Base-by-base conservation (phyloP, 1,284 basidiomycete genomes). In the Marasmius oreades region DNA sequence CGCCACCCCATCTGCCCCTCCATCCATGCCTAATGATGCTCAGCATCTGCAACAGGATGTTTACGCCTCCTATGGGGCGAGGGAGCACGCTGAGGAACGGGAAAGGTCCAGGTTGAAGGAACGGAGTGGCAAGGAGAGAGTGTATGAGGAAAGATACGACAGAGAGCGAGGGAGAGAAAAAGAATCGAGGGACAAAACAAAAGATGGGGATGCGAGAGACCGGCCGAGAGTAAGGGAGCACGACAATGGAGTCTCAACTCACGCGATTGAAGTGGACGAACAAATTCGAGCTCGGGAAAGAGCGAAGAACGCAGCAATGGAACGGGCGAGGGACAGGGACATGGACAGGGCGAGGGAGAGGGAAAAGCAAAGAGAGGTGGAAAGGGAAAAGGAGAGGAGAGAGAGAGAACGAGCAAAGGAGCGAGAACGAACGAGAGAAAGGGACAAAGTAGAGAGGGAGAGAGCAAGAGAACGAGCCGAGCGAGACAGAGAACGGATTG, bases 261-360 rank as follows among this genome's bases (percentile, higher is more conserved):
- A n/a, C n/a, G n/a, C n/a, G 57, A 60, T 14, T 55, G 62, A 57
- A 56, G 63, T 39, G 51, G 53, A 46, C 60, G 63, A 24, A 62
- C 61, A 23, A 47, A 50, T 16, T 46, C 63, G 48, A 55, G 62
- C 55, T 24, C 26, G 50, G 52, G 60, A 54, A 55, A 60, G 57
- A 26, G 60, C 55, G 18, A 55, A n/a, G 31, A 57, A 58, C 20
- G 45, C 23, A 22, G 62, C 59, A 12, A 56, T 53, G 31, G 43
- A 23, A 20, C 37, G 48, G 51, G 58, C 54, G 28, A 55, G 50
- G 34, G 57, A 59, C 8, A 44, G 55, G 45, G 60, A 57, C 18
- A 53, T 52, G 47, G 61, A 61, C n/a, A 58, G 34, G 52, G 56
- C 47, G 51, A 45, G 11, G 26, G 51, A 55, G 14, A 59, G 52